Conservation (phyloP, 2,329 filamentous ascomycete genomes). For the Ophiostoma angusticollis region DNA sequence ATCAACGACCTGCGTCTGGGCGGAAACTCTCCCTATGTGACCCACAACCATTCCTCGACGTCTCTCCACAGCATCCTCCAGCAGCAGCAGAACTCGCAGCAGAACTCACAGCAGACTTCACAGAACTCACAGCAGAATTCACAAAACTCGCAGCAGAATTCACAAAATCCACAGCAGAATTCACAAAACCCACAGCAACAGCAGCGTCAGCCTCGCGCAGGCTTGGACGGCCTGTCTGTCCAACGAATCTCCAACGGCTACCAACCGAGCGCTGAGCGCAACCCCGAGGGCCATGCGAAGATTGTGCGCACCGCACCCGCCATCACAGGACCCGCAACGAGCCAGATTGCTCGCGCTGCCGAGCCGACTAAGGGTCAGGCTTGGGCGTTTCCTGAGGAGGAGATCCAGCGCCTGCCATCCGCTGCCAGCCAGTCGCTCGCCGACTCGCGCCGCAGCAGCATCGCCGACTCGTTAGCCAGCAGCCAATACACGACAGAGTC, state of each 20-base stretch:
- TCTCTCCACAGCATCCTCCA: slow-evolving; percentile 61
- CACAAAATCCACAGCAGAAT: not conserved
- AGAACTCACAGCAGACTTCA: no score
- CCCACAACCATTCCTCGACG: slow-evolving; percentile 62
- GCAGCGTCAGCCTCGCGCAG: slow-evolving; percentile 46
- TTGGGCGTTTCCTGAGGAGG: slow-evolving; percentile 71
- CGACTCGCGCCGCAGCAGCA: slow-evolving; percentile 61
- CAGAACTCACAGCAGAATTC: no score
- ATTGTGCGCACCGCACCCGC: slow-evolving; percentile 56
- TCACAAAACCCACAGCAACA: no score
- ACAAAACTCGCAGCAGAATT: slow-evolving; percentile 30
- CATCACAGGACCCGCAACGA: slow-evolving; percentile 58
- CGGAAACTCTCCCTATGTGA: slow-evolving; percentile 59
- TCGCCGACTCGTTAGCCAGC: slow-evolving; percentile 65
- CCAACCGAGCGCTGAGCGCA: slow-evolving; percentile 45
- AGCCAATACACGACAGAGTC: slow-evolving; percentile 69
- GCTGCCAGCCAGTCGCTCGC: slow-evolving; percentile 37
- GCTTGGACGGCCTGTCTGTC: slow-evolving; percentile 38
- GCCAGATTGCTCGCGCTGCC: slow-evolving; percentile 55
- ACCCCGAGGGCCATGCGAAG: slow-evolving; percentile 38
- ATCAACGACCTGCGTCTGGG: slow-evolving; percentile 59
- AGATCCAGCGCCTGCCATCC: slow-evolving; percentile 40
- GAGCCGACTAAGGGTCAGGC: slow-evolving; percentile 73
- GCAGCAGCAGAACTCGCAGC: slow-evolving; percentile 40
- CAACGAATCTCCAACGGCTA: slow-evolving; percentile 54